Base-by-base conservation (phyloP, 441 rosid species). In the Macaranga tanarius region DNA sequence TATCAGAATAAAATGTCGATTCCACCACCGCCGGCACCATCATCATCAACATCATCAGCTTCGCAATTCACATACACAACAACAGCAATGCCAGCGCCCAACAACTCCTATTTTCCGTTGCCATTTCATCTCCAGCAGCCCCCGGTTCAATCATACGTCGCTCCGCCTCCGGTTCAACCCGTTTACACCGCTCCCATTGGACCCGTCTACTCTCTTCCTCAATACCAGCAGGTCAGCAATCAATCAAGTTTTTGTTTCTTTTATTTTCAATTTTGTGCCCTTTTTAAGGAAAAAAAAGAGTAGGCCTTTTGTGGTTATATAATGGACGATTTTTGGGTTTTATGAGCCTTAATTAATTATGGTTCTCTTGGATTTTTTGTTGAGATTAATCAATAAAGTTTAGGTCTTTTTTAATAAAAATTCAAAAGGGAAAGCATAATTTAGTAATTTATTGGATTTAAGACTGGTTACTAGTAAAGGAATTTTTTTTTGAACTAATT, bases 161-260 rank as follows among this genome's bases (percentile, higher is more conserved):
- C 90, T 8, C 78, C 90, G 55, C 79, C 84, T 51, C 67, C 86
- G 0, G 79, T 76, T 19, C 58, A 52, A 12, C 87, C 89, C 12
- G 84, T 79, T 42, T 86, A 82, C 73, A 78, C 90, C 4, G 83
- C 89, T 68, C 79, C 92, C 4, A 86, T 84, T 51, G 85, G 85
- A 1, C 85, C 90, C 58, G 86, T 85, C 8, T 92, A 92, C 75
- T 48, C 95, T 23, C 79, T 86, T 57, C 98, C 99, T 54, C 97
- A 94, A 79, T 94, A 79, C 80, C 96, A 90, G 61, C 93, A 95
- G 96, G 97, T 89, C 23, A 56, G 69, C 54, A 12, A 47, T 61
- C 2, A 8, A 11, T 15, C 34, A 47, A 16, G 3, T 57, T 1
- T 1, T 0, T 22, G 3, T 13, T n/a, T 12, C 20, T 12, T 25